A percentile compares a stretch with the other conserved stretches of the same genome.
These are phyloP conservation scores for Iris macrosiphon DNA, from an alignment of 106 monocot species.

Conservation along the genomic window DNA sequence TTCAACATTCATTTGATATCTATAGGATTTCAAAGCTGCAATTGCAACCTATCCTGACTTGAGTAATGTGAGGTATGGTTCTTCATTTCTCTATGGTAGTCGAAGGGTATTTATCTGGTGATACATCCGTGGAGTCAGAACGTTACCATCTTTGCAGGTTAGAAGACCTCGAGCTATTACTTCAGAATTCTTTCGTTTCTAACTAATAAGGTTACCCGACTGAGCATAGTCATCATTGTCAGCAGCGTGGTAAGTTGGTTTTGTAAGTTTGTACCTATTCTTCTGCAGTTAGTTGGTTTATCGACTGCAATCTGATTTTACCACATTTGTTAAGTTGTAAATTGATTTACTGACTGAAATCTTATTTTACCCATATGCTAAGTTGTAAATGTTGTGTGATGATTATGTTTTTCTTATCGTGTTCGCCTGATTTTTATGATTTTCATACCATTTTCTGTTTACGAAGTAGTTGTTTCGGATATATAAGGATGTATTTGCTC, in stretches of 20 bases:
- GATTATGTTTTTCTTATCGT: too few relatives aligned
- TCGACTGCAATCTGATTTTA: too few relatives aligned
- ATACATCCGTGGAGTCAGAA: neutral
- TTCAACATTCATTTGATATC: neutral
- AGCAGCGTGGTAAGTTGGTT: neutral
- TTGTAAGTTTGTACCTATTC: neutral
- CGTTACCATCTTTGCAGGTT: slow-evolving; percentile 41
- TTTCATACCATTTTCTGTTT: too few relatives aligned
- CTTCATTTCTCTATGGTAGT: neutral
- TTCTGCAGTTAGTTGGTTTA: too few relatives aligned
- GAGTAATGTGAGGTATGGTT: slow-evolving; percentile 70
- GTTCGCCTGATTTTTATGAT: too few relatives aligned
- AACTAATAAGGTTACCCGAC: slow-evolving; percentile 21
- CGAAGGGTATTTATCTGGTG: neutral
- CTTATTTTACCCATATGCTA: too few relatives aligned
- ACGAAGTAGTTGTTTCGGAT: too few relatives aligned
- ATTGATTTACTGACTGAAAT: too few relatives aligned
- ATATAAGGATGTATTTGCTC: too few relatives aligned
- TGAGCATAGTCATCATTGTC: neutral
- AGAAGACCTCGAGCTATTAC: slow-evolving; percentile 61
- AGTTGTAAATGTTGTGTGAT: too few relatives aligned
- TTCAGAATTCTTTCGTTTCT: slow-evolving; percentile 40
- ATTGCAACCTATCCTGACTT: slow-evolving; percentile 85
- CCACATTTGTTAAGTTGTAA: too few relatives aligned
- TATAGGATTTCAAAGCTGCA: slow-evolving; percentile 85